Evolutionary conservation across 805 yeast species (phyloP).

Genomic region (Pichia phayaonensis): DNA sequence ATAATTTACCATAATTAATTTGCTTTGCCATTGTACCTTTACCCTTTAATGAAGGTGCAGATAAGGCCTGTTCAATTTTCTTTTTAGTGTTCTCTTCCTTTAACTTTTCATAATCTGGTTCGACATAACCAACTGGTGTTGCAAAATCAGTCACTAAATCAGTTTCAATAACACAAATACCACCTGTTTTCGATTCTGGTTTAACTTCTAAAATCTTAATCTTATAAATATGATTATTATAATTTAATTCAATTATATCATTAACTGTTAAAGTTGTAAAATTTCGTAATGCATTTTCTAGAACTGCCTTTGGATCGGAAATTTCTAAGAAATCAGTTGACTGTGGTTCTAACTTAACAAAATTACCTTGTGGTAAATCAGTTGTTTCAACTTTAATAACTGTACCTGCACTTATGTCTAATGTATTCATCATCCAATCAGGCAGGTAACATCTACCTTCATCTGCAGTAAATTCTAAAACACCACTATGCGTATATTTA

Average conservation of each 20-base stretch:
- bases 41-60: conserved; percentile 29
- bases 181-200: conserved; percentile 56
- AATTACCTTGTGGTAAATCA: conserved; percentile 77
- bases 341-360: conserved; percentile 93
- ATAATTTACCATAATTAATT: conserved; percentile 56
- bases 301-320: conserved; percentile 91
- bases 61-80: conserved; percentile 32
- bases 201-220: conserved; percentile 82
- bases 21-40: conserved; percentile 70
- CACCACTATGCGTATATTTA: conserved; percentile 79
- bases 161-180: conserved; percentile 93
- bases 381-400: conserved; percentile 66
- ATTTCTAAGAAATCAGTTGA: conserved; percentile 88
- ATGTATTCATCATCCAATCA: conserved; percentile 89
- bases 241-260: conserved; percentile 78
- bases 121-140: conserved; percentile 97
- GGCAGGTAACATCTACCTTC: conserved; percentile 95
- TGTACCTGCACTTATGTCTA: conserved; percentile 71
- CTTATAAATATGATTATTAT: conserved; percentile 70
- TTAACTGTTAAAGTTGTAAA: conserved; percentile 80
- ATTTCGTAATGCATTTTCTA: conserved; percentile 85
- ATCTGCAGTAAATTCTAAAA: conserved; percentile 91
- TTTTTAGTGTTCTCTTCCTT: conserved; percentile 34
- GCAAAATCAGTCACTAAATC: conserved; percentile 97
- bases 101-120: conserved; percentile 56